Evolutionary conservation across 495 filamentous ascomycete species (phyloP).

Genomic region (Jackrogersella multiformis): DNA sequence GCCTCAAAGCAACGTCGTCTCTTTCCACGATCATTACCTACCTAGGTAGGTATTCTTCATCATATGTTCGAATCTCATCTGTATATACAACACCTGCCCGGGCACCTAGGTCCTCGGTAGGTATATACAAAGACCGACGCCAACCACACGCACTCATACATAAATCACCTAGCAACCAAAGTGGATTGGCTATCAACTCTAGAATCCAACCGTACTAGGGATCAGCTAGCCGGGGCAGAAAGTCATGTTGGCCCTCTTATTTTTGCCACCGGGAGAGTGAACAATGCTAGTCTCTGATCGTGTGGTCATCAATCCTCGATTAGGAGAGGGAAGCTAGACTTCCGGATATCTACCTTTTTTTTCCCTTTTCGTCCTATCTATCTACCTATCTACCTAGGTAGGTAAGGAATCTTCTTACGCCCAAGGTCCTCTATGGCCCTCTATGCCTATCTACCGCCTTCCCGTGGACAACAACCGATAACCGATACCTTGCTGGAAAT

Average conservation of each 20-base stretch:
- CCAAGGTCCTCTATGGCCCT: conserved; percentile 27
- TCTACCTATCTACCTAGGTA: too few species aligned
- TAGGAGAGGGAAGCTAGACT: conserved; percentile 38
- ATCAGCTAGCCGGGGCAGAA: conserved; percentile 8
- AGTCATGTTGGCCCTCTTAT: not conserved
- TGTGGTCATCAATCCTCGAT: conserved; percentile 34
- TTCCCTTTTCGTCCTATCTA: conserved; percentile 24
- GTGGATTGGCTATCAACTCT: conserved; percentile 20
- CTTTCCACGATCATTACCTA: conserved; percentile 28
- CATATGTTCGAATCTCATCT: conserved; percentile 7
- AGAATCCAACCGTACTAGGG: not conserved
- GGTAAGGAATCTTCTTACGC: too few species aligned
- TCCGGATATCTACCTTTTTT: conserved; percentile 28
- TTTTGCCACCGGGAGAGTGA: conserved; percentile 28
- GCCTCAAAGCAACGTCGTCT: conserved; percentile 50
- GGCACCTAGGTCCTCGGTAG: too few species aligned
- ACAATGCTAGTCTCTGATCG: conserved; percentile 23
- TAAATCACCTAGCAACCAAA: conserved; percentile 29
- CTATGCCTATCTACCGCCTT: conserved; percentile 23
- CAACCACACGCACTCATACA: not conserved
- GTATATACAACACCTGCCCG: too few species aligned
- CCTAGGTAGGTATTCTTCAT: too few species aligned
- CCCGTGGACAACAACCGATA: conserved; percentile 26
- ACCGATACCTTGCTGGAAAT: conserved; percentile 31
- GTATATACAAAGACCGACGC: conserved; percentile 12